phyloP scores from a whole-genome alignment of 495 filamentous ascomycete species.

The Hyaloscypha hepaticicola region DNA sequence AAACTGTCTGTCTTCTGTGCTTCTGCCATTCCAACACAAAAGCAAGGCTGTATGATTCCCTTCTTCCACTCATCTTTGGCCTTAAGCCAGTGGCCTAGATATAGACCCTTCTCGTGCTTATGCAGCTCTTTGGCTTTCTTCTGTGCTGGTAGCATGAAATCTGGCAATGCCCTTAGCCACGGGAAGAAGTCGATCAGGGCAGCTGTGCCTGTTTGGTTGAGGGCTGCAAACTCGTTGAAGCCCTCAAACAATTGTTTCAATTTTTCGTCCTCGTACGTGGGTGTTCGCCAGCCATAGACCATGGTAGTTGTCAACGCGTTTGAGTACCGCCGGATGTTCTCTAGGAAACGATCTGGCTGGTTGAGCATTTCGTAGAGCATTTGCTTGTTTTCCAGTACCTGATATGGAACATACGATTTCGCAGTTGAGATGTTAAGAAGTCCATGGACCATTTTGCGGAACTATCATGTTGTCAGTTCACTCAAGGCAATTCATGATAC shows the following conservation, averaged over 20 bases:
- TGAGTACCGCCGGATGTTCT: neutral
- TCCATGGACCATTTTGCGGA: neutral
- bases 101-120: conserved; percentile 36
- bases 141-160: neutral
- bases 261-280: no score
- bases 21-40: conserved; percentile 11
- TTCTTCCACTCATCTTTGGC: conserved; percentile 37
- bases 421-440: neutral
- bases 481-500: no score
- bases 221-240: conserved; percentile 46
- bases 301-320: neutral
- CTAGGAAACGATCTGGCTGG: neutral
- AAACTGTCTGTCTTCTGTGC: neutral
- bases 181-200: conserved; percentile 46
- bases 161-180: no score
- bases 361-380: neutral
- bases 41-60: conserved; percentile 34
- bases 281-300: neutral
- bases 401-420: neutral
- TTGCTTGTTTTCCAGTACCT: neutral
- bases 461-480: no score
- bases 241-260: conserved; percentile 52
- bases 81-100: conserved; percentile 40
- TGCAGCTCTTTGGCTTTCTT: conserved; percentile 32
- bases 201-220: conserved; percentile 43